phyloP scores from a whole-genome alignment of 345 rosid genomes.

The Linum trigynum region DNA sequence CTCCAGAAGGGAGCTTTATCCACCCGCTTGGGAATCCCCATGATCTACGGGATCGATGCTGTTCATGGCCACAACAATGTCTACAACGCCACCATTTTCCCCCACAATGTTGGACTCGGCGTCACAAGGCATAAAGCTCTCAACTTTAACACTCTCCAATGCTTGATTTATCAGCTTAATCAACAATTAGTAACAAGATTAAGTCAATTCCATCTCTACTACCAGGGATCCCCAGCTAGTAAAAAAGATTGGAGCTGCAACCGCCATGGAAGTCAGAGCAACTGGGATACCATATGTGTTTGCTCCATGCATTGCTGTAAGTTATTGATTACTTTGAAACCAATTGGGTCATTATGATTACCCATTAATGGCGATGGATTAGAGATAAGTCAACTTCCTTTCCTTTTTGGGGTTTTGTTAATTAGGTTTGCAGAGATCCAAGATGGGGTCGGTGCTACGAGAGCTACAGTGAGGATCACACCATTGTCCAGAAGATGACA shows the following conservation, averaged over 20 bases:
- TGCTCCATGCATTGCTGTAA: constrained; percentile 8
- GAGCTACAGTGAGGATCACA: constrained; percentile 9
- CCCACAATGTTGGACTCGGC: constrained; percentile 7
- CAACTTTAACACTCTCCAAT: no score
- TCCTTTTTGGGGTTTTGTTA: background rate
- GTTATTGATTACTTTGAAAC: background rate
- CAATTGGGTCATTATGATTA: no score
- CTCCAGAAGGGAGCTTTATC: constrained; percentile 4
- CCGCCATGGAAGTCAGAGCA: constrained; percentile 6
- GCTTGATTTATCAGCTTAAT: no score
- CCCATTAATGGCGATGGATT: no score
- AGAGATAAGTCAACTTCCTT: no score
- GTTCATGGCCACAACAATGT: constrained; percentile 9
- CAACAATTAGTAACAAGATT: no score
- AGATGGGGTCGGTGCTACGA: constrained; percentile 12
- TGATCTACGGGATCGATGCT: constrained; percentile 10
- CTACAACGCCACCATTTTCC: constrained; percentile 8
- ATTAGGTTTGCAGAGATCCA: constrained; percentile 8
- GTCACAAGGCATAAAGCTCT: background rate
- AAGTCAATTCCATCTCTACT: background rate
- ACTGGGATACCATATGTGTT: constrained; percentile 6
- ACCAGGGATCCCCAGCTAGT: constrained; percentile 7
- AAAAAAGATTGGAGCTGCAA: constrained; percentile 6
- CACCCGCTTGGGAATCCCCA: constrained; percentile 2
- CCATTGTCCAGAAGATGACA: constrained; percentile 5